Conservation (phyloP, 2,329 filamentous ascomycete species). For the Purpureocillium takamizusanense region DNA sequence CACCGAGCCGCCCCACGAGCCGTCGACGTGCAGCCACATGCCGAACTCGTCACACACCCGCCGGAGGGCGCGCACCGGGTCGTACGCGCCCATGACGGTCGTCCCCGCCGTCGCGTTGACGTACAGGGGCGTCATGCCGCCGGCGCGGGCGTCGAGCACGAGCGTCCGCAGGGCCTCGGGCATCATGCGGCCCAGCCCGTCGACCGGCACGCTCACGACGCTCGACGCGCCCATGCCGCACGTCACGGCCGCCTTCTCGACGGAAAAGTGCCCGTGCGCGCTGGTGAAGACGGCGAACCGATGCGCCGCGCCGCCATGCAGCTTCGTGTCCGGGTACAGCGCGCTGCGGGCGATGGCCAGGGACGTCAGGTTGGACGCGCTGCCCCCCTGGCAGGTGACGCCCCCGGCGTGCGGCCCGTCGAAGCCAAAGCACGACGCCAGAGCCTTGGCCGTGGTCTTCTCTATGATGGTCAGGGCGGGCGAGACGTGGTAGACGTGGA, state of each 20-base stretch:
- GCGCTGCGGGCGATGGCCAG: constrained; percentile 81
- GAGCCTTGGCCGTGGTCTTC: constrained; percentile 63
- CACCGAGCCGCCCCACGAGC: constrained; percentile 78
- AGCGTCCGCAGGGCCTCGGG: constrained; percentile 52
- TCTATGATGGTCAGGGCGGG: constrained; percentile 81
- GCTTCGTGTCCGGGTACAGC: constrained; percentile 71
- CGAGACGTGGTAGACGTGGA: constrained; percentile 88
- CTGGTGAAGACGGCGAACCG: constrained; percentile 83
- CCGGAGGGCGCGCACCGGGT: constrained; percentile 64
- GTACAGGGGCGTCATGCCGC: constrained; percentile 77
- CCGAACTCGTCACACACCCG: constrained; percentile 59
- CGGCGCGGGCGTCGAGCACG: constrained; percentile 50
- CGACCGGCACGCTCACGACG: constrained; percentile 67
- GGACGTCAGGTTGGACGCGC: constrained; percentile 72
- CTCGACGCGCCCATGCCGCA: constrained; percentile 69
- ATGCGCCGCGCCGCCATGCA: constrained; percentile 52
- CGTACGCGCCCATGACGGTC: constrained; percentile 82
- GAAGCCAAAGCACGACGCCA: constrained; percentile 72
- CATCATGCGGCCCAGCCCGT: constrained; percentile 62
- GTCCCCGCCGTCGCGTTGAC: constrained; percentile 93
- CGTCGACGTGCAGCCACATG: constrained; percentile 90
- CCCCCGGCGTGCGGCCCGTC: constrained; percentile 60
- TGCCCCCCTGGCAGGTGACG: constrained; percentile 71
- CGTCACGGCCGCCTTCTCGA: constrained; percentile 86
- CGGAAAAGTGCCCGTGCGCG: constrained; percentile 81